Percentiles rank a stretch among this genome's conserved stretches.
These are phyloP conservation scores for Backusella tuberculispora DNA, from an alignment of 192 early-diverging fungal genomes.

Conservation along the genomic window DNA sequence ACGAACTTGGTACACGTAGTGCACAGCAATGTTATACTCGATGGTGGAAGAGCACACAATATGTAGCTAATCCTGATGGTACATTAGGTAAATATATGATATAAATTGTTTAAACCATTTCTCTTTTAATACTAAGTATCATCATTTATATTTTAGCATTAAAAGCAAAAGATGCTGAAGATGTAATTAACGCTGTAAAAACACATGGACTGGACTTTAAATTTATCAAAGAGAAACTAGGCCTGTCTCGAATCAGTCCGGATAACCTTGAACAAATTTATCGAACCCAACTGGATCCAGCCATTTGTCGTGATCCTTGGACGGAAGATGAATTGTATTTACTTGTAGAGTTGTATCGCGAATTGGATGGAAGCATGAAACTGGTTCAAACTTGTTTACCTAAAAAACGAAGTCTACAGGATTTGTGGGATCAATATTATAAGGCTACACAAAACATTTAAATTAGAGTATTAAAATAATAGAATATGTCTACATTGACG, in stretches of 20 bases:
- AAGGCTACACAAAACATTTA: background rate
- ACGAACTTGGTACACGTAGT: background rate
- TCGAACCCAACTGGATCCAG: constrained; percentile 10
- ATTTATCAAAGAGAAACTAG: background rate
- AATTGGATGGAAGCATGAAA: constrained; percentile 17
- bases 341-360: background rate
- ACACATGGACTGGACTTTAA: background rate
- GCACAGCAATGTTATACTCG: background rate
- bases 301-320: background rate
- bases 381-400: constrained; percentile 1
- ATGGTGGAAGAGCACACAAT: background rate
- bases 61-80: background rate
- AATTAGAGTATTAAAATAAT: background rate
- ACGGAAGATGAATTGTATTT: background rate
- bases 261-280: background rate
- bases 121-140: background rate
- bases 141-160: background rate
- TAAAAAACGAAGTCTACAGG: constrained; percentile 2
- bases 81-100: background rate
- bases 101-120: background rate
- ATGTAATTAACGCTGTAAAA: background rate
- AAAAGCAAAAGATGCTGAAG: background rate
- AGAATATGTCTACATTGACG: background rate
- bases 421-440: background rate
- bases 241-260: background rate